Conservation (phyloP, 441 rosid species). For the Pelargonium myrrhifolium region DNA sequence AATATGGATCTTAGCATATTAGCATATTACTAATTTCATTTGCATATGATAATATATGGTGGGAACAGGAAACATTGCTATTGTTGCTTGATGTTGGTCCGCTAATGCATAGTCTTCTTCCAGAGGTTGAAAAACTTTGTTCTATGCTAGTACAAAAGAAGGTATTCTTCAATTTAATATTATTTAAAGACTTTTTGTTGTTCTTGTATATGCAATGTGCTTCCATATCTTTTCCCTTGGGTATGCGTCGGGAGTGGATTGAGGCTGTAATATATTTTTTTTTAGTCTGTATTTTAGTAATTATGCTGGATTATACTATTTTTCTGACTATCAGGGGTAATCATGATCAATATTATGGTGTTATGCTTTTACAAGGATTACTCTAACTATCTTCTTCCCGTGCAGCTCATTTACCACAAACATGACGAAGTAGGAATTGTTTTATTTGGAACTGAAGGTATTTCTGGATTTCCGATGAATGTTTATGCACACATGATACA, state of each 20-base stretch:
- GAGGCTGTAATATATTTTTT: too few species aligned
- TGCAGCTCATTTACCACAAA: slow-evolving; percentile 69
- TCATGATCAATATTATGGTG: not conserved
- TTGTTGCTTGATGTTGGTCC: slow-evolving; percentile 86
- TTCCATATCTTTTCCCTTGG: not conserved
- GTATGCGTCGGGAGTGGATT: too few species aligned
- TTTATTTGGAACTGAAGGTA: slow-evolving; percentile 86
- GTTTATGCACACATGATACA: too few species aligned
- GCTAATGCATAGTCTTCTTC: slow-evolving; percentile 59
- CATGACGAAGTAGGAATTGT: slow-evolving; percentile 81
- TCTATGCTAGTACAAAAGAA: slow-evolving; percentile 67
- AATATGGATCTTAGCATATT: not conserved
- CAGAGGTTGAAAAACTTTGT: slow-evolving; percentile 59
- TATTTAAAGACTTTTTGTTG: not conserved
- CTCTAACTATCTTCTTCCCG: slow-evolving; percentile 13
- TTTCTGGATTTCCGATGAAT: not conserved
- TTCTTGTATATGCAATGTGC: not conserved
- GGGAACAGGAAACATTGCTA: slow-evolving; percentile 62
- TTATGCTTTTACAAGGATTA: not conserved
- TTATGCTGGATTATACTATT: too few species aligned
- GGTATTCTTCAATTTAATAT: slow-evolving; percentile 31
- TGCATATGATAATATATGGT: not conserved
- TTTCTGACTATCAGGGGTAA: too few species aligned
- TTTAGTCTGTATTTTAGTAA: too few species aligned
- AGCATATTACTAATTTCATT: not conserved